phyloP scores from a whole-genome alignment of 1,139 yeast genomes.

The Sugiyamaella japonica region DNA sequence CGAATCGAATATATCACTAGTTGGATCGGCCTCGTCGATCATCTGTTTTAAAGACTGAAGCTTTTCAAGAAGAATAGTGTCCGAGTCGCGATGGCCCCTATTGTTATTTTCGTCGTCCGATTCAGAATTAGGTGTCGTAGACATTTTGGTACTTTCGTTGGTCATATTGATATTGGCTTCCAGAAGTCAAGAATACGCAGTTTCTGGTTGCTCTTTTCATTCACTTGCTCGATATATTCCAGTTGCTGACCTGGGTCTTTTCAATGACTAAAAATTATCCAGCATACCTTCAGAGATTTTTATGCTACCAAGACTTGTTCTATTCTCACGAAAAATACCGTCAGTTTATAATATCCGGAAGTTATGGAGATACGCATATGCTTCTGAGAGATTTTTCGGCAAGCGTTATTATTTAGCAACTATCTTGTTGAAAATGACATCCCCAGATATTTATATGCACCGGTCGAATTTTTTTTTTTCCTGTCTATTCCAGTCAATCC shows the following conservation, averaged over 20 bases:
- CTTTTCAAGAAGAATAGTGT: constrained; percentile 22
- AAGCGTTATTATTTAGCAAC: not conserved
- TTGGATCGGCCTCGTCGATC: constrained; percentile 19
- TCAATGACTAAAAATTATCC: not conserved
- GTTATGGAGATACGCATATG: constrained; percentile 5
- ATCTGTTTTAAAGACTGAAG: constrained; percentile 22
- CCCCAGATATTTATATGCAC: constrained; percentile 12
- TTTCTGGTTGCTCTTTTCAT: no score
- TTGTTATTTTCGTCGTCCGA: not conserved
- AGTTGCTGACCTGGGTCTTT: constrained; percentile 12
- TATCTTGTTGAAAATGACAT: not conserved
- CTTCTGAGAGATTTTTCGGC: not conserved
- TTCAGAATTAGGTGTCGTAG: not conserved
- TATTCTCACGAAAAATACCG: not conserved
- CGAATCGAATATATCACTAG: constrained; percentile 4
- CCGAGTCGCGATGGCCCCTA: constrained; percentile 14
- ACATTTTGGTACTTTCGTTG: not conserved
- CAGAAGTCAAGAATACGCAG: no score
- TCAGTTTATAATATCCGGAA: not conserved
- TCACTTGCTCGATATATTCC: no score
- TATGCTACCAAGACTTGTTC: not conserved
- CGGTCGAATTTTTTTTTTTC: not conserved
- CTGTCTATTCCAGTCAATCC: not conserved
- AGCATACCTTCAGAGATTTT: constrained; percentile 13
- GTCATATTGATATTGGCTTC: not conserved